A percentile compares a stretch with the other conserved stretches of the same genome.
These are phyloP conservation scores for Ammopiptanthus mongolicus DNA, from an alignment of 306 rosid species.

Conservation along the genomic window DNA sequence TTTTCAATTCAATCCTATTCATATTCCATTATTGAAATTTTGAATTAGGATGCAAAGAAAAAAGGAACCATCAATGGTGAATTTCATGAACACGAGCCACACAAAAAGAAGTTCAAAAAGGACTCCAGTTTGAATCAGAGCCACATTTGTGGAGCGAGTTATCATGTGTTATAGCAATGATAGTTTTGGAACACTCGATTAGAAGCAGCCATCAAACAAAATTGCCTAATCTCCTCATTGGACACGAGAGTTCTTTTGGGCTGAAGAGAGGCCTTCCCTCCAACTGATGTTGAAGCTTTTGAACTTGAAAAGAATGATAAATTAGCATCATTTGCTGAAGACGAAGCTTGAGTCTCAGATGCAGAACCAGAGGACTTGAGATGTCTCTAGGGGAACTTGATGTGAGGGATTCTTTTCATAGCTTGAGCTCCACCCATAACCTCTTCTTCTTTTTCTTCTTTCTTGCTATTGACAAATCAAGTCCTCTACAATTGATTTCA, in stretches of 20 bases:
- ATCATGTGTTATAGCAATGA: not conserved
- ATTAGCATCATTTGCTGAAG: conserved; percentile 34
- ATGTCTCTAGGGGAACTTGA: conserved; percentile 65
- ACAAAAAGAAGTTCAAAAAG: not conserved
- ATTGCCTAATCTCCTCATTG: conserved; percentile 81
- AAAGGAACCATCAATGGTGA: not conserved
- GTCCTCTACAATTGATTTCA: too few species aligned
- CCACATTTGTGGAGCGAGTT: not conserved
- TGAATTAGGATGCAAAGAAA: not conserved
- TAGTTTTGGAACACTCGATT: conserved; percentile 30
- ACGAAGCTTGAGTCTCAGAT: conserved; percentile 34
- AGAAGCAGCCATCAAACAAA: conserved; percentile 85
- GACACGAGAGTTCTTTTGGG: conserved; percentile 85
- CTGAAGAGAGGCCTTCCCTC: conserved; percentile 94
- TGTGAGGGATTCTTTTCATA: conserved; percentile 68
- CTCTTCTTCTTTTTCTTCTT: too few species aligned
- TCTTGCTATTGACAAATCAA: too few species aligned
- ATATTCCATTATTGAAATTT: conserved; percentile 8
- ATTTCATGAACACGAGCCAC: conserved; percentile 16
- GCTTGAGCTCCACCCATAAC: conserved; percentile 54
- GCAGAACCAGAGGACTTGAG: conserved; percentile 52
- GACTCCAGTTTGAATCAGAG: not conserved
- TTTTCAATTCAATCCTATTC: conserved; percentile 17
- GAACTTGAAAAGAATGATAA: conserved; percentile 47
- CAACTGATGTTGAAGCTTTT: conserved; percentile 42